Base-by-base conservation (phyloP, 495 filamentous ascomycete genomes). In the Aspergillus funiculosus region DNA sequence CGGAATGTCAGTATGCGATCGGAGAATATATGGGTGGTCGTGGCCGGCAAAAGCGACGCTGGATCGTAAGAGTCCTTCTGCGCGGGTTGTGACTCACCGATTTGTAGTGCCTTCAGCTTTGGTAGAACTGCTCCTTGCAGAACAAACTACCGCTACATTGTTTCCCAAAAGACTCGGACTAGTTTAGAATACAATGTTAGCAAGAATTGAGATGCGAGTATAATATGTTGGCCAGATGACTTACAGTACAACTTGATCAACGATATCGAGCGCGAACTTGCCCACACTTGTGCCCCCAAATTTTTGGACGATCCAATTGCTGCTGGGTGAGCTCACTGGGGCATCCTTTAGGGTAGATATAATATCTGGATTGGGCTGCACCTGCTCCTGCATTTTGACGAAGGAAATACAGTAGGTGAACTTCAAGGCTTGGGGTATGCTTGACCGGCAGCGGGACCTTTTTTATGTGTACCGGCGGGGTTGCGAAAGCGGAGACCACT, bases 91-190 rank as follows among this genome's bases (percentile, higher is more conserved):
- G 73, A 72, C 85, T 79, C 71, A 94, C 87, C 88, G 80, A 71
- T 92, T 97, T 31, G 92, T 97, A 34, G 92, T 96, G 39, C 90
- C 90, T 46, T 91, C 87, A 21, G 77, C 78, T 64, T 97, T 97
- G 54, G 87, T 91, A 46, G 83, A 85, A 43, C 85, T 90, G 62
- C 88, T 95, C 60, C 89, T 69, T 15, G 92, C 92, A 30, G 92
- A 98, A 58, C 92, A 96, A 19, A 97, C 88, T 29, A 96, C 82
- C 26, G 85, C 90, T 46, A 95, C 79, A 58, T 77, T 80, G 48
- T 86, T 76, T 25, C 78, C 69, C 20, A 66, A 63, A 31, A 92
- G 71, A 59, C 78, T 80, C 18, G 79, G 71, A 59, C 88, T 95
- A 21, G 15, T 25, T 48, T 32, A 27, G 36, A 44, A 27, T 17